Conservation (phyloP, 768 basidiomycete genomes). For the Ramaria rubella region DNA sequence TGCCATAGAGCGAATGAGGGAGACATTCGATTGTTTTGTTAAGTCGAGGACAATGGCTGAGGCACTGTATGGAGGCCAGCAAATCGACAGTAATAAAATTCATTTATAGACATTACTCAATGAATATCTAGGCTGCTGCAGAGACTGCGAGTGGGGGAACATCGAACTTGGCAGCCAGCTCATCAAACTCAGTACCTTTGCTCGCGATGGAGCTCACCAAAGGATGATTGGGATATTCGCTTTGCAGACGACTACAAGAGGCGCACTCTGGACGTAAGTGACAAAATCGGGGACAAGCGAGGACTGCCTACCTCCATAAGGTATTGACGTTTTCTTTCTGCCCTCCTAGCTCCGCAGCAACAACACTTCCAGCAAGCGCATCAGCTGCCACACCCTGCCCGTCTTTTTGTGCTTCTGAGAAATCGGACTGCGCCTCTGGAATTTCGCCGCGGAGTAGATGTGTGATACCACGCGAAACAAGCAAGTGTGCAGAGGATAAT, state of each 20-base stretch:
- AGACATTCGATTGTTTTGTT: too few species aligned
- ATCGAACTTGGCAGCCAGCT: constrained; percentile 47
- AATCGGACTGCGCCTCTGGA: constrained; percentile 68
- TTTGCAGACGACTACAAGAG: constrained; percentile 33
- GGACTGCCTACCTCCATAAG: constrained; percentile 55
- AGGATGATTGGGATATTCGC: constrained; percentile 62
- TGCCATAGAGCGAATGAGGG: too few species aligned
- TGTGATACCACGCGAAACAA: constrained; percentile 74
- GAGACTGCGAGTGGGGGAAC: constrained; percentile 45
- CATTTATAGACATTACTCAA: not conserved
- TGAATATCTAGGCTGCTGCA: not conserved
- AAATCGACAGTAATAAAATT: not conserved
- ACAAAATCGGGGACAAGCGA: constrained; percentile 5
- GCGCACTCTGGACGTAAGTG: constrained; percentile 11
- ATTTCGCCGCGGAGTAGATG: constrained; percentile 74
- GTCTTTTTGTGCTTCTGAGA: constrained; percentile 61
- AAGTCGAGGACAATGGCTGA: too few species aligned
- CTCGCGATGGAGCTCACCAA: constrained; percentile 53
- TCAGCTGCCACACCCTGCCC: constrained; percentile 44
- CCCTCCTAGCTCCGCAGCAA: constrained; percentile 52
- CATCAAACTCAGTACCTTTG: constrained; percentile 62
- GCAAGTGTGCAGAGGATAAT: constrained; percentile 61
- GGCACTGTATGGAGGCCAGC: too few species aligned
- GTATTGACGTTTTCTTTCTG: constrained; percentile 58
- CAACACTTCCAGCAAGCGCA: constrained; percentile 59